A percentile compares a stretch with the other conserved stretches of the same genome.
These are phyloP conservation scores for Marchantia polymorpha DNA, from an alignment of 225 moss, liverwort and hornwort species.

Conservation along the genomic window DNA sequence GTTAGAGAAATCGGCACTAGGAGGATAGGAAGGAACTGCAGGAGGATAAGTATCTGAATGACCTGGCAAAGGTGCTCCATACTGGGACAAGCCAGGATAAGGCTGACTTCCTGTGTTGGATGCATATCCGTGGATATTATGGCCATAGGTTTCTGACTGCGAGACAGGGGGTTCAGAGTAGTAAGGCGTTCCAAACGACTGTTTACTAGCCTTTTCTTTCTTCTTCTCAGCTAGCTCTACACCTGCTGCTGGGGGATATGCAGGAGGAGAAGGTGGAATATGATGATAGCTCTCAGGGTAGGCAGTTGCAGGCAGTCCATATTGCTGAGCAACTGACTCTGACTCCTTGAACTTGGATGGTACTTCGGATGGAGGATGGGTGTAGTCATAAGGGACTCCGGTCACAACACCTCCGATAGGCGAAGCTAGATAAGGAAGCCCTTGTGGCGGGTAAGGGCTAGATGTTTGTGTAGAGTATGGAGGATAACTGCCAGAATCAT, in stretches of 20 bases:
- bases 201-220: slow-evolving; percentile 2
- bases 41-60: background rate
- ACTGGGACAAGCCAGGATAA: slow-evolving; percentile 7
- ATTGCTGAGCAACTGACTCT: slow-evolving; percentile 5
- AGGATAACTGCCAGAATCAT: slow-evolving; percentile 18
- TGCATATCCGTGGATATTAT: slow-evolving; percentile 1
- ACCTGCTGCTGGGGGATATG: slow-evolving; percentile 13
- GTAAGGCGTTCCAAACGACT: background rate
- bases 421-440: slow-evolving; percentile 28
- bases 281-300: slow-evolving; percentile 12
- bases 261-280: background rate
- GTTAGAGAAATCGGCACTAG: background rate
- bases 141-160: slow-evolving; percentile 17
- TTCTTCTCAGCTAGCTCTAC: slow-evolving; percentile 4
- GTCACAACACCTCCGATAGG: slow-evolving; percentile 34
- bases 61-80: slow-evolving; percentile 1
- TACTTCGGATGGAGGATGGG: slow-evolving; percentile 15
- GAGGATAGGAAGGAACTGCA: slow-evolving; percentile 11
- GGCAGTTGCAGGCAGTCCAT: background rate
- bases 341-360: background rate
- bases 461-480: slow-evolving; percentile 9
- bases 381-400: slow-evolving; percentile 13
- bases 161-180: background rate
- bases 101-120: slow-evolving; percentile 6
- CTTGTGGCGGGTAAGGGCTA: slow-evolving; percentile 17